These are phyloP conservation scores for Venturia oleaginea DNA, from an alignment of 2,329 filamentous ascomycete species.

Conservation along the genomic window DNA sequence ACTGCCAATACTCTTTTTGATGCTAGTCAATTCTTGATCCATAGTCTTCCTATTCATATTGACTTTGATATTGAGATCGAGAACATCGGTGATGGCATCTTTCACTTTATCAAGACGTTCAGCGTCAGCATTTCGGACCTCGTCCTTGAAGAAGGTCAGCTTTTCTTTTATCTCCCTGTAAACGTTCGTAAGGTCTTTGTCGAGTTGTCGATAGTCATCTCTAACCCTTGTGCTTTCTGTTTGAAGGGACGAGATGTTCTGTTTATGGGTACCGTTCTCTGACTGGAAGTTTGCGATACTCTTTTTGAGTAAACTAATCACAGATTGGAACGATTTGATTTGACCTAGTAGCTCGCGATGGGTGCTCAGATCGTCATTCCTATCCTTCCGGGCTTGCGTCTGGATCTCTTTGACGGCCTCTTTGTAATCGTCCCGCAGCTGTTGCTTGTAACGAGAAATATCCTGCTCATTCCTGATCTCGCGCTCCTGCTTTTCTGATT, in stretches of 20 bases:
- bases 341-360: background rate
- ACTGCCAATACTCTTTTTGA: background rate
- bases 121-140: background rate
- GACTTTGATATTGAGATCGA: background rate
- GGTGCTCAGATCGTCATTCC: background rate
- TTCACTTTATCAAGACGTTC: background rate
- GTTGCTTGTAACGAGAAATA: background rate
- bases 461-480: background rate
- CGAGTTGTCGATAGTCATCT: background rate
- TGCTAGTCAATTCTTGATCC: background rate
- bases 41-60: background rate
- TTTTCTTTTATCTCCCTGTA: background rate
- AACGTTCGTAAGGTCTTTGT: background rate
- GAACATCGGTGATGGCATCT: background rate
- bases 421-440: background rate
- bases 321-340: constrained; percentile 1
- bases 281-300: background rate
- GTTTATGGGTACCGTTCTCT: background rate
- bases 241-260: background rate
- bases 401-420: background rate
- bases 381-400: background rate
- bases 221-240: background rate
- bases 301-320: background rate
- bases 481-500: background rate
- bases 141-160: background rate